Evolutionary conservation across 148 eudicot genomes (phyloP), one percentile per base, ranked within the genome.

Genomic region (Diospyros lotus): DNA sequence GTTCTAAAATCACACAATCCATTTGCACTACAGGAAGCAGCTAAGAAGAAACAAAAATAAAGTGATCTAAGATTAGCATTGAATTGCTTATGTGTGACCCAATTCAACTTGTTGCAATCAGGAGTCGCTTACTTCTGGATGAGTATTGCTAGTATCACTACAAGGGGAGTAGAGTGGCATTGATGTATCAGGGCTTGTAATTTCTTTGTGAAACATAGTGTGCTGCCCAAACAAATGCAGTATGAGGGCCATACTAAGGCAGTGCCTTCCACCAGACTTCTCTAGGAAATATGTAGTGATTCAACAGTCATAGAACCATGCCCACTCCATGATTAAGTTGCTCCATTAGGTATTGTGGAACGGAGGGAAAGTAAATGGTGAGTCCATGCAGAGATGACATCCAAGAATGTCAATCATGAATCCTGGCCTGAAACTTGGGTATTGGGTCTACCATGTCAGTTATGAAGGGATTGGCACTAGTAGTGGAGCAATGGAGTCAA

Each of bases 101-200:
- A 58, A 72, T 52, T 72, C 28, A 41, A 64, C 3, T 64, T 40
- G 46, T 10, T 72, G 54, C 74, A 72, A n/a, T n/a, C 40, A 72
- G 43, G 4, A 5, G 4, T 18, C 6, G 9, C 13, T 41, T 17
- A 72, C 40, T n/a, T 9, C 44, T 41, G 42, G 39, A 53, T 14
- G 40, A 14, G 45, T 2, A 65, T 18, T 65, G n/a, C n/a, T 12
- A 43, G n/a, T 15, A 46, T 15, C 61, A 58, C 10, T 39, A 17
- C 17, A 46, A 40, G n/a, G 40, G 7, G 18, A 6, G 28, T 28
- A 28, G 28, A 28, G 28, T 28, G 28, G 72, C 50, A 53, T 58
- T 38, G 5, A 39, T 5, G 9, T 14, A 55, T 54, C 39, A 41
- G 45, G 4, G 52, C 74, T 52, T 28, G 28, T 28, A 28, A 28